Evolutionary conservation across 176 grass and related monocot species (phyloP), one percentile per base, ranked within the genome.

Genomic region (Musa schizocarpa): DNA sequence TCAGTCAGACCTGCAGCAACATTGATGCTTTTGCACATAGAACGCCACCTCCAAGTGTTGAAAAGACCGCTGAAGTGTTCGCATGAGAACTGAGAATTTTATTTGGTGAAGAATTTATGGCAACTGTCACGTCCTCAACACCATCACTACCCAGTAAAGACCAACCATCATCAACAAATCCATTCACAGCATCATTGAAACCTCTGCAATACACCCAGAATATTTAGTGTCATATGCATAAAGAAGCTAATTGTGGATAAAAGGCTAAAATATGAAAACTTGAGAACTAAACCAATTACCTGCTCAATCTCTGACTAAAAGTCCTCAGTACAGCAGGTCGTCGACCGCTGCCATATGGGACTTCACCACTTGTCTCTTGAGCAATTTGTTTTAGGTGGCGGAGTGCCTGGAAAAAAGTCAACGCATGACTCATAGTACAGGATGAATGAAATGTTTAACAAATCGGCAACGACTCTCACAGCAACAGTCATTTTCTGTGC

Each of bases 11-110:
- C 96, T 99, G 86, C 72, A 99, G 80, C 16, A 99, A 77, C 96
- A 99, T 95, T 51, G 96, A 99, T 63, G 96, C 91, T 87, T 99
- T 99, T 27, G 96, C 96, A 27, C 96, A 99, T 82, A 99, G 65
- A 64, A 99, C 86, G 64, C 96, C 96, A 74, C 86, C 81, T 1
- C 88, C 86, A 6, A 88, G 73, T 67, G 81, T 68, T 50, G 88
- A 86, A 73, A 93, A 89, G 14, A 99, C 85, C 2, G 86, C 80
- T 9, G 88, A 86, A 22, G 82, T 69, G 69, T 84, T 88, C 62
- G 84, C 48, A 59, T 85, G 74, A 66, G 88, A 86, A 80, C 88
- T 88, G 53, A 79, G 52, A 87, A 92, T 86, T 53, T 94, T 99
- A 85, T 86, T 88, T 74, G 91, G 84, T 17, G 88, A 89, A 8